Evolutionary conservation across 805 yeast genomes (phyloP).

Genomic region (Starmera pachycereana): DNA sequence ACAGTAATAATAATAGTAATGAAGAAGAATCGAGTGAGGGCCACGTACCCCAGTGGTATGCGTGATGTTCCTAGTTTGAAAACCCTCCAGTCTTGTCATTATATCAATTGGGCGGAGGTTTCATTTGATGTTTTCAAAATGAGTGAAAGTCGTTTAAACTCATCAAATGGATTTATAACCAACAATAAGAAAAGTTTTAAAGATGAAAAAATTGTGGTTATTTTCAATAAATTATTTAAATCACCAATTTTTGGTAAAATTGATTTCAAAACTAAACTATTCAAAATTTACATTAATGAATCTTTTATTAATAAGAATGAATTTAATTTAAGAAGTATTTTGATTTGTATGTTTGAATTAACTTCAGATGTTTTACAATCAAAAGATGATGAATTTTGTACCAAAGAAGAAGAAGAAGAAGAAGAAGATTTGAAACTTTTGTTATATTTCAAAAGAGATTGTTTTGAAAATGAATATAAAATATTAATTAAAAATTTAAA

Average conservation of each 20-base stretch:
- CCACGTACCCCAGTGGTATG: conserved; percentile 16
- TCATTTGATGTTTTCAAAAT: conserved; percentile 20
- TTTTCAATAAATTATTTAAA: conserved; percentile 11
- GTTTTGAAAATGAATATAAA: conserved; percentile 16
- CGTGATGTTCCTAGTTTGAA: conserved; percentile 20
- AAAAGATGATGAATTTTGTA: neutral
- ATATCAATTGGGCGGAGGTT: conserved; percentile 17
- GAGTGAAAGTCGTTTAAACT: conserved; percentile 21
- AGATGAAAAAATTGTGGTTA: conserved; percentile 9
- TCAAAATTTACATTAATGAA: conserved; percentile 15
- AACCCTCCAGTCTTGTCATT: conserved; percentile 18
- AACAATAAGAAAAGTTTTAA: neutral
- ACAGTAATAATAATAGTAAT: too few species aligned
- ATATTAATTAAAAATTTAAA: conserved; percentile 15
- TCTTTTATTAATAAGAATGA: conserved; percentile 11
- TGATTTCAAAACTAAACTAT: conserved; percentile 2
- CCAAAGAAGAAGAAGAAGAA: neutral
- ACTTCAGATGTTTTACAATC: conserved; percentile 13
- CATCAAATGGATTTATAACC: conserved; percentile 12
- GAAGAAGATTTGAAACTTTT: conserved; percentile 8
- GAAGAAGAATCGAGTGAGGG: too few species aligned
- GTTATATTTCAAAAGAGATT: conserved; percentile 12
- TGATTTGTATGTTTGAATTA: conserved; percentile 16
- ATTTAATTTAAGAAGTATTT: conserved; percentile 13
- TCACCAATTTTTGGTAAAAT: conserved; percentile 15